Evolutionary conservation across 2,329 filamentous ascomycete species (phyloP).

Genomic region (Hypoxylon rubiginosum): DNA sequence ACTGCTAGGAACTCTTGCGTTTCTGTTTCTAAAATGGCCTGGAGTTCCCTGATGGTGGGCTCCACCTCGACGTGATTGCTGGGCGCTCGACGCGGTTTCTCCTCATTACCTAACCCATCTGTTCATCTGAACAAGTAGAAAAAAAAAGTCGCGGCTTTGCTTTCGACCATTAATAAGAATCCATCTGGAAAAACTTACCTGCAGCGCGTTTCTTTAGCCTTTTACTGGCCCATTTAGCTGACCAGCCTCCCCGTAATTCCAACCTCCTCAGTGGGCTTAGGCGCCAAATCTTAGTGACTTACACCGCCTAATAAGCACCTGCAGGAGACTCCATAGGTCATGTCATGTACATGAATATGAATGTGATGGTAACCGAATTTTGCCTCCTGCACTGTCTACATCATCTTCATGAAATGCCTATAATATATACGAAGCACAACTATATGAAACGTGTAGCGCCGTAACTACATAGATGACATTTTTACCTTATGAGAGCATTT

Average conservation of each 20-base stretch:
- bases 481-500: not conserved
- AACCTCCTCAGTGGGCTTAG: slow-evolving; percentile 24
- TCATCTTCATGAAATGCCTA: no score
- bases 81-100: slow-evolving; percentile 34
- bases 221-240: slow-evolving; percentile 6
- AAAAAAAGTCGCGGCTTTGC: slow-evolving; percentile 36
- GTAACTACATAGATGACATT: not conserved
- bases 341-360: no score
- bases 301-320: slow-evolving; percentile 14
- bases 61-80: slow-evolving; percentile 29
- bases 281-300: slow-evolving; percentile 9
- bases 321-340: not conserved
- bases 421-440: not conserved
- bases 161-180: not conserved
- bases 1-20: slow-evolving; percentile 20
- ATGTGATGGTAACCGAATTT: not conserved
- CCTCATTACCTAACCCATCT: slow-evolving; percentile 29
- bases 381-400: not conserved
- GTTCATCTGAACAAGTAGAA: no score
- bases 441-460: not conserved
- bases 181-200: slow-evolving; percentile 30
- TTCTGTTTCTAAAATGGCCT: slow-evolving; percentile 27
- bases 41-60: slow-evolving; percentile 21
- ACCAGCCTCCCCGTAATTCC: slow-evolving; percentile 30
- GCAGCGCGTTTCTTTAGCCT: slow-evolving; percentile 42